phyloP scores from a whole-genome alignment of 2,329 filamentous ascomycete species.

The Fusarium buharicum region DNA sequence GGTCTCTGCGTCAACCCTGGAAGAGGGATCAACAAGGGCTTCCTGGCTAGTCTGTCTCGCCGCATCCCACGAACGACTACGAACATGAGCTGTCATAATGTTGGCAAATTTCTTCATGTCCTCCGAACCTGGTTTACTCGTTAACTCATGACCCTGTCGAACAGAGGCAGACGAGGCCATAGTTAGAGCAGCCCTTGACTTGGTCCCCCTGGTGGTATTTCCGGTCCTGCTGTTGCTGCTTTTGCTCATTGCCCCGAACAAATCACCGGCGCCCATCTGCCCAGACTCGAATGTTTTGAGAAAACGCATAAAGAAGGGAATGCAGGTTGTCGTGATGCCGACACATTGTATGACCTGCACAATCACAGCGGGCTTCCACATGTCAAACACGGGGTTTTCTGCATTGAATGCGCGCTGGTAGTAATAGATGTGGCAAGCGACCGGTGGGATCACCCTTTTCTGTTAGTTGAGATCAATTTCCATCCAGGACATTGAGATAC shows the following conservation, averaged over 20 bases:
- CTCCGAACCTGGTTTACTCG: background rate
- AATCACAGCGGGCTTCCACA: conserved; percentile 33
- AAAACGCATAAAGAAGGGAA: conserved; percentile 40
- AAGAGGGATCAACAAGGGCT: conserved; percentile 17
- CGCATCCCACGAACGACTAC: conserved; percentile 10
- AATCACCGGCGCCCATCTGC: conserved; percentile 34
- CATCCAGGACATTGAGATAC: background rate
- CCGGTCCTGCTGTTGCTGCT: conserved; percentile 27
- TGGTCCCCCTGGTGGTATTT: background rate
- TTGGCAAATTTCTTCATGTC: conserved; percentile 11
- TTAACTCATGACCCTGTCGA: conserved; percentile 15
- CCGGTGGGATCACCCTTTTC: conserved; percentile 34
- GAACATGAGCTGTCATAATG: conserved; percentile 6
- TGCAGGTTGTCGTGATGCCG: conserved; percentile 36
- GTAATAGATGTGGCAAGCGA: conserved; percentile 36
- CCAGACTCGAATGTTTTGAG: conserved; percentile 39
- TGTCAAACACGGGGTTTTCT: conserved; percentile 29
- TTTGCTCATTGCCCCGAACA: conserved; percentile 21
- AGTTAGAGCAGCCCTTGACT: conserved; percentile 1
- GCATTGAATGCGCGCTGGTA: conserved; percentile 21
- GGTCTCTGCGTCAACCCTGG: background rate
- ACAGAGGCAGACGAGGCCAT: conserved; percentile 3
- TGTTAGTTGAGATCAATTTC: background rate
- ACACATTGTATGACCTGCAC: conserved; percentile 37
- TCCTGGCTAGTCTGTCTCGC: conserved; percentile 22